Conservation (phyloP, 1,139 yeast genomes). For the Pneumocystis carinii region DNA sequence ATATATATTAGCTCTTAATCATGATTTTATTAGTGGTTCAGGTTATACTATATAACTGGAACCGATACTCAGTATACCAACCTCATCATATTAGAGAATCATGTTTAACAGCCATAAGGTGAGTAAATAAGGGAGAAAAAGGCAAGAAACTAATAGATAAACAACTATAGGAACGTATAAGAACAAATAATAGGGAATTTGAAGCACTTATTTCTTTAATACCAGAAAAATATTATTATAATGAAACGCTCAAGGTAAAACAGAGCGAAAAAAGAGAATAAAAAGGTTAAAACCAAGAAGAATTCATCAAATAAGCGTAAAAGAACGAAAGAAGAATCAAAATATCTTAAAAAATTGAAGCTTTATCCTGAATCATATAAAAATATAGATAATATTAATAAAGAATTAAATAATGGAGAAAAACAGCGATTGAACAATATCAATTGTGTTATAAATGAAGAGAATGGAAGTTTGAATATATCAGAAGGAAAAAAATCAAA, state of each 20-base stretch:
- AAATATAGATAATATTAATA: constrained; percentile 48
- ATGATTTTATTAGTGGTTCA: too few relatives aligned
- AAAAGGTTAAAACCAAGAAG: constrained; percentile 22
- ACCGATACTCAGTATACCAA: not conserved
- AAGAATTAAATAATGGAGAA: constrained; percentile 37
- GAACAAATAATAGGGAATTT: constrained; percentile 74
- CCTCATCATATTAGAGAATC: not conserved
- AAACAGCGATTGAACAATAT: not conserved
- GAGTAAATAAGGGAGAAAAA: not conserved
- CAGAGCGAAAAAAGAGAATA: not conserved
- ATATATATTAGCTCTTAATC: too few relatives aligned
- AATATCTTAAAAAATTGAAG: constrained; percentile 49
- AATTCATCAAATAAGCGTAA: constrained; percentile 84
- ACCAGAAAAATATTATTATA: constrained; percentile 85
- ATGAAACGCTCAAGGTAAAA: constrained; percentile 35
- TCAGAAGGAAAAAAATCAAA: not conserved
- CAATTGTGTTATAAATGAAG: not conserved
- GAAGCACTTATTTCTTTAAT: constrained; percentile 79
- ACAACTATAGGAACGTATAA: constrained; percentile 49
- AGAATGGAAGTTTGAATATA: not conserved
- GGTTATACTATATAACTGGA: not conserved
- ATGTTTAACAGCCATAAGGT: not conserved
- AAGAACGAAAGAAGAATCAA: constrained; percentile 44
- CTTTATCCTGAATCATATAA: constrained; percentile 54
- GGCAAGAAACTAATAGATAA: not conserved